Evolutionary conservation across 768 basidiomycete species (phyloP), one percentile per base, ranked within the genome.

Genomic region (Termitomyces sp.): DNA sequence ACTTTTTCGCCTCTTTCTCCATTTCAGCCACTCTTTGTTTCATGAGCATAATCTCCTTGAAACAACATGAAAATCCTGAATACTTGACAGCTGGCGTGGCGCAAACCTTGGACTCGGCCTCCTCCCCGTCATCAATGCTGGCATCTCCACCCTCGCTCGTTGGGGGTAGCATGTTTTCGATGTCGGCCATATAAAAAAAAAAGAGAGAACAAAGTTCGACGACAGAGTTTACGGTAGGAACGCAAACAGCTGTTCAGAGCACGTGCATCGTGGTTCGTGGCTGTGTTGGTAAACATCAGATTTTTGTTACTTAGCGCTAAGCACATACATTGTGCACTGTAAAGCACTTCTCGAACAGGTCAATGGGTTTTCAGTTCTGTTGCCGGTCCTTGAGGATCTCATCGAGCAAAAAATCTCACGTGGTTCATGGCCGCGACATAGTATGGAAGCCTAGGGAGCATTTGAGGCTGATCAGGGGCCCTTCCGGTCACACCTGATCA

Each of bases 11-110:
- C 71, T 94, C 93, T 54, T 84, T 77, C 71, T 95, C 92, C 92
- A 95, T 95, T 73, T 95, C 93, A 65, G 87, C 90, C 7, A 94
- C 92, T 57, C 92, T 79, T 64, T 91, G 88, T 73, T 93, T 94
- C 92, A 94, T 94, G 64, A 90, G 81, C 68, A 84, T 76, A 56
- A 94, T 89, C 79, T 94, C 92, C 87, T 92, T 66, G n/a, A 66
- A 59, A 63, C 63, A 38, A 58, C 54, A 66, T 54, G 46, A 56
- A 53, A 50, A 60, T 62, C 60, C 45, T 61, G 38, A 51, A 55
- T n/a, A 49, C 36, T 11, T 46, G 51, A 51, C 45, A 57, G 20
- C 41, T 47, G 48, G 52, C 26, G 28, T 33, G 48, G 62, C 30
- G 20, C 52, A 63, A 59, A 83, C 85, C 74, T 85, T 83, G 22